A percentile compares a stretch with the other conserved stretches of the same genome.
Conservation (phyloP, 2,329 filamentous ascomycete genomes). For the Neofusicoccum umdonicola region DNA sequence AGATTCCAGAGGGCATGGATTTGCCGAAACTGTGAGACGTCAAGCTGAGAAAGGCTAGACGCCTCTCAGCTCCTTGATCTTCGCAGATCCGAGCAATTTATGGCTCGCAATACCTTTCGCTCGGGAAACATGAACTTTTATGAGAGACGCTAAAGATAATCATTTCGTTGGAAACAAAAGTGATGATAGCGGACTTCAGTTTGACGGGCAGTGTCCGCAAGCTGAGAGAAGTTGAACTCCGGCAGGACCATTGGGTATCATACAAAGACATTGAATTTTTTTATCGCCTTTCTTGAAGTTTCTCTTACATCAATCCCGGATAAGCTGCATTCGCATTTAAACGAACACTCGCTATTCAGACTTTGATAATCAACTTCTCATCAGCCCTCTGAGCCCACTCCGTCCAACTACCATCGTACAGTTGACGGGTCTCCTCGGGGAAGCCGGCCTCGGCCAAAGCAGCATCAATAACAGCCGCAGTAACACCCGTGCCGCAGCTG, state of each 20-base stretch:
- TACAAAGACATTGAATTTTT: not conserved
- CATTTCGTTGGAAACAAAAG: too few species aligned
- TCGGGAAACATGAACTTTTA: too few species aligned
- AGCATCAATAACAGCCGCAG: conserved; percentile 85
- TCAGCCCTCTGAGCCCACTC: conserved; percentile 70
- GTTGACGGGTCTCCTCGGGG: conserved; percentile 65
- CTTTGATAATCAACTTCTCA: conserved; percentile 63
- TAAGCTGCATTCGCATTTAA: not conserved
- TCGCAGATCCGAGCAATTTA: too few species aligned
- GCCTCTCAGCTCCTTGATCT: too few species aligned
- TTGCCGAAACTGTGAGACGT: not conserved
- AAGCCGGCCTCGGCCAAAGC: conserved; percentile 77
- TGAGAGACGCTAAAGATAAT: too few species aligned
- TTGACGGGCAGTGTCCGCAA: too few species aligned
- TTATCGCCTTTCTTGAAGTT: not conserved
- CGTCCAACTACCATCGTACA: conserved; percentile 99
- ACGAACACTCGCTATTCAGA: not conserved
- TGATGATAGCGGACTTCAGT: too few species aligned
- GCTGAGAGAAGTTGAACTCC: not conserved
- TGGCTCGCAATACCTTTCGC: too few species aligned
- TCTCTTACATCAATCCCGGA: not conserved
- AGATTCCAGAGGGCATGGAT: conserved; percentile 23
- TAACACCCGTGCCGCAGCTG: conserved; percentile 91
- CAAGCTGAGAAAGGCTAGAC: not conserved
- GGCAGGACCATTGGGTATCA: not conserved